Evolutionary conservation across 2,329 filamentous ascomycete genomes (phyloP).

Genomic region (Pseudocercospora fuligena): DNA sequence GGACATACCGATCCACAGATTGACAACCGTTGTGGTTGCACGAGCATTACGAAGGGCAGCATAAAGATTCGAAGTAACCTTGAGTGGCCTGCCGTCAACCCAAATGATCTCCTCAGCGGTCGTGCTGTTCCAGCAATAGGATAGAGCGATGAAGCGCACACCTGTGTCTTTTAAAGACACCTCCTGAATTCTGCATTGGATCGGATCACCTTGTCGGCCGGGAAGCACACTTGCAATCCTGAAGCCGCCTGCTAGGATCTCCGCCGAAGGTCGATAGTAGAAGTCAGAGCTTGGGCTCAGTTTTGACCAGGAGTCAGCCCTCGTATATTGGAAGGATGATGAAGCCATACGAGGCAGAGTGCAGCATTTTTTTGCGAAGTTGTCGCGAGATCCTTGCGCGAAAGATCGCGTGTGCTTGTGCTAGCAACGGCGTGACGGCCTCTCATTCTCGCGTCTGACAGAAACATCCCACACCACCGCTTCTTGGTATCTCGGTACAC

Average conservation of each 20-base stretch:
- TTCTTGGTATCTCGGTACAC: conserved; percentile 1
- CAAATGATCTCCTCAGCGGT: conserved; percentile 20
- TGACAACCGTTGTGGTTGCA: conserved; percentile 18
- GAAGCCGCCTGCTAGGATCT: conserved; percentile 23
- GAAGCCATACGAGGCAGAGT: conserved; percentile 21
- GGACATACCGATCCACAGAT: conserved; percentile 25
- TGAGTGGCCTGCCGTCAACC: conserved; percentile 24
- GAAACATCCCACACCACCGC: conserved; percentile 1
- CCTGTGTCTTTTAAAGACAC: conserved; percentile 22
- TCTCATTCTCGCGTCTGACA: background rate
- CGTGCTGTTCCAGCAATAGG: conserved; percentile 27
- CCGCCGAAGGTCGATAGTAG: conserved; percentile 24
- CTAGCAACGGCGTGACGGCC: background rate
- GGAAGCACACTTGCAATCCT: conserved; percentile 26
- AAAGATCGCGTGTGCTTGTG: background rate
- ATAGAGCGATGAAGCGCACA: conserved; percentile 25
- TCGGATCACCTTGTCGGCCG: conserved; percentile 22
- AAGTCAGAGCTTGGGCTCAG: conserved; percentile 25
- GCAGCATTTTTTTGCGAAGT: background rate
- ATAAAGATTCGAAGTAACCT: conserved; percentile 26
- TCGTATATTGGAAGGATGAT: conserved; percentile 14
- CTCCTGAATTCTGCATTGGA: conserved; percentile 24
- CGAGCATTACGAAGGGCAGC: conserved; percentile 28
- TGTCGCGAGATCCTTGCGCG: conserved; percentile 1
- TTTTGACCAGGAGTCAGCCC: conserved; percentile 20